Conservation (phyloP, 1,284 basidiomycete species). For the Melampsora occidentalis region DNA sequence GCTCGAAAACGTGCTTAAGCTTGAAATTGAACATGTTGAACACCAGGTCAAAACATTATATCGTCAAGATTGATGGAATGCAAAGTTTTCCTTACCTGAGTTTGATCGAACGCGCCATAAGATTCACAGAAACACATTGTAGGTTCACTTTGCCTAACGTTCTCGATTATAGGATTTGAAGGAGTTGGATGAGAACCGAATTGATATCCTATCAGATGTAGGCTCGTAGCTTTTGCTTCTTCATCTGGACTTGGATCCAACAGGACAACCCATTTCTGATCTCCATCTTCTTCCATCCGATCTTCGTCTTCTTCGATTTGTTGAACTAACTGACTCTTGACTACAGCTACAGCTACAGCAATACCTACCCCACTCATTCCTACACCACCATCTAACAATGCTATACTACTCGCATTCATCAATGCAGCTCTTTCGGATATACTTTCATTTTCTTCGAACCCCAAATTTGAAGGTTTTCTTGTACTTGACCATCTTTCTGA, state of each 20-base stretch:
- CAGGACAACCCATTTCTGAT: not conserved
- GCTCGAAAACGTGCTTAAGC: too few relatives aligned
- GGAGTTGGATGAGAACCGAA: slow-evolving; percentile 11
- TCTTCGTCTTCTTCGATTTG: slow-evolving; percentile 1
- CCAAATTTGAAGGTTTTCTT: not conserved
- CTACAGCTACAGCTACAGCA: slow-evolving; percentile 49
- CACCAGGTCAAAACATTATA: too few relatives aligned
- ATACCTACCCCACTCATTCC: slow-evolving; percentile 50
- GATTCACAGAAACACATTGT: slow-evolving; percentile 24
- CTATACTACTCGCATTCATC: slow-evolving; percentile 51
- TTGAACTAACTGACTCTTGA: slow-evolving; percentile 16
- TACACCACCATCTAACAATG: slow-evolving; percentile 50
- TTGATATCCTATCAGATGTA: slow-evolving; percentile 24
- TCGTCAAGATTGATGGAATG: not conserved
- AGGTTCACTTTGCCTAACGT: too few relatives aligned
- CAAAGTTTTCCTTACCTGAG: slow-evolving; percentile 3
- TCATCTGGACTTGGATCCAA: slow-evolving; percentile 29
- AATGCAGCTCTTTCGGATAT: slow-evolving; percentile 49
- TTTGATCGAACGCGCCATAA: slow-evolving; percentile 13
- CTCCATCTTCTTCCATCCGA: not conserved
- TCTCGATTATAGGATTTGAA: too few relatives aligned
- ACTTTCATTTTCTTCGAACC: slow-evolving; percentile 20
- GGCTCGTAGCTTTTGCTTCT: slow-evolving; percentile 19
- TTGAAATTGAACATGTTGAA: too few relatives aligned
- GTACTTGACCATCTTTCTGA: slow-evolving; percentile 55